These are phyloP conservation scores for Cadophora malorum DNA, from an alignment of 2,329 filamentous ascomycete species.

Conservation along the genomic window DNA sequence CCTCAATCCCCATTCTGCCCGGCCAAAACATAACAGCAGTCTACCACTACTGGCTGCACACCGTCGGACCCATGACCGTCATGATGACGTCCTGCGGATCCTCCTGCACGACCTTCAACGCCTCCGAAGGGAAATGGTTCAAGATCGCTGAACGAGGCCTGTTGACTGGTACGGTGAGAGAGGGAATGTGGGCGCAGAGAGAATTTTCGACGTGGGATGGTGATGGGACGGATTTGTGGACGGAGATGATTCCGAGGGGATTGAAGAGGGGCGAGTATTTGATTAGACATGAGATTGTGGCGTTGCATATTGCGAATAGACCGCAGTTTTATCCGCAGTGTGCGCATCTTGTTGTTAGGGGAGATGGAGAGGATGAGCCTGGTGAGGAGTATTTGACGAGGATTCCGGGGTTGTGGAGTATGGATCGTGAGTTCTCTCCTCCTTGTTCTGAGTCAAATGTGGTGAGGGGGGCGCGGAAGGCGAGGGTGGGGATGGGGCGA, in stretches of 20 bases:
- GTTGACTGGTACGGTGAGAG: conserved; percentile 25
- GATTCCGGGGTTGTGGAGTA: conserved; percentile 29
- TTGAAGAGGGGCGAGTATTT: conserved; percentile 47
- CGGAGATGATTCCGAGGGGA: conserved; percentile 54
- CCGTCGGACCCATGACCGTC: conserved; percentile 31
- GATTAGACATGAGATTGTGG: conserved; percentile 36
- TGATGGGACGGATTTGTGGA: conserved; percentile 46
- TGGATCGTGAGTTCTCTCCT: conserved; percentile 26
- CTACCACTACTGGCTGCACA: conserved; percentile 35
- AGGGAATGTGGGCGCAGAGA: conserved; percentile 30
- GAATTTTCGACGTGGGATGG: conserved; percentile 31
- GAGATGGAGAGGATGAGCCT: conserved; percentile 29
- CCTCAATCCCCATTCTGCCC: conserved; percentile 30
- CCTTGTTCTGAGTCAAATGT: not conserved
- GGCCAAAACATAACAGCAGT: conserved; percentile 34
- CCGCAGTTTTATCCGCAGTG: conserved; percentile 37
- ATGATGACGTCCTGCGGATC: conserved; percentile 31
- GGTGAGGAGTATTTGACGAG: conserved; percentile 26
- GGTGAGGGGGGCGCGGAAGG: too few species aligned
- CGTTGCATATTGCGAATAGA: conserved; percentile 32
- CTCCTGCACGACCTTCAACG: conserved; percentile 29
- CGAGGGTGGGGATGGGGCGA: too few species aligned
- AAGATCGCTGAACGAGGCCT: conserved; percentile 31
- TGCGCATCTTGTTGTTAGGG: conserved; percentile 32
- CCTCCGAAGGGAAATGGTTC: conserved; percentile 27